Conservation (phyloP, 192 early-diverging fungal species). For the Backusella sp. region DNA sequence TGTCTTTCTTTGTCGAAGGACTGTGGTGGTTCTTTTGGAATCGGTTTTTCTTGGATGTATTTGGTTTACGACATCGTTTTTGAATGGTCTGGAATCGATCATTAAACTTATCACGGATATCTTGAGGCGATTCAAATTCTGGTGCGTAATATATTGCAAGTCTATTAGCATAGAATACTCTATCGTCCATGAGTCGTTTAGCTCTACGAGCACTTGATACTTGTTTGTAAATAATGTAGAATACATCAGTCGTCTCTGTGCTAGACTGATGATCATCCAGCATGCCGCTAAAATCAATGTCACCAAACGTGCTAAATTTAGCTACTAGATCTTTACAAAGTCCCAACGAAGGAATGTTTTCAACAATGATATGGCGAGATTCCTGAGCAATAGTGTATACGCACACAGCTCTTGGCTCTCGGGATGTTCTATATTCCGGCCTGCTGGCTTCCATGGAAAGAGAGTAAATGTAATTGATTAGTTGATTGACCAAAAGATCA, state of each 20-base stretch:
- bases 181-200: slow-evolving; percentile 41
- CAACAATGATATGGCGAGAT: slow-evolving; percentile 32
- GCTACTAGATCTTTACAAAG: slow-evolving; percentile 18
- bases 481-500: neutral
- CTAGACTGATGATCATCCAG: slow-evolving; percentile 25
- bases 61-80: neutral
- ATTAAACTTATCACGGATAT: slow-evolving; percentile 40
- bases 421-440: slow-evolving; percentile 24
- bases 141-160: slow-evolving; percentile 40
- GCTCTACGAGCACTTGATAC: slow-evolving; percentile 30
- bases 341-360: slow-evolving; percentile 29
- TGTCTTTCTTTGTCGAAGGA: neutral
- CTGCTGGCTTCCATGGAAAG: neutral
- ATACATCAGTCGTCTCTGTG: slow-evolving; percentile 33
- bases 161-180: slow-evolving; percentile 32
- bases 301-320: slow-evolving; percentile 14
- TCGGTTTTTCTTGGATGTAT: neutral
- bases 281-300: slow-evolving; percentile 8
- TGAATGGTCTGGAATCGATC: slow-evolving; percentile 30
- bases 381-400: slow-evolving; percentile 38
- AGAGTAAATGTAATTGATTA: neutral
- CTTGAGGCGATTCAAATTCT: slow-evolving; percentile 41
- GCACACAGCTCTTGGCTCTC: slow-evolving; percentile 13
- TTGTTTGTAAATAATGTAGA: slow-evolving; percentile 24
- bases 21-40: neutral